Conservation (phyloP, 441 rosid genomes). For the Manihot esculenta region DNA sequence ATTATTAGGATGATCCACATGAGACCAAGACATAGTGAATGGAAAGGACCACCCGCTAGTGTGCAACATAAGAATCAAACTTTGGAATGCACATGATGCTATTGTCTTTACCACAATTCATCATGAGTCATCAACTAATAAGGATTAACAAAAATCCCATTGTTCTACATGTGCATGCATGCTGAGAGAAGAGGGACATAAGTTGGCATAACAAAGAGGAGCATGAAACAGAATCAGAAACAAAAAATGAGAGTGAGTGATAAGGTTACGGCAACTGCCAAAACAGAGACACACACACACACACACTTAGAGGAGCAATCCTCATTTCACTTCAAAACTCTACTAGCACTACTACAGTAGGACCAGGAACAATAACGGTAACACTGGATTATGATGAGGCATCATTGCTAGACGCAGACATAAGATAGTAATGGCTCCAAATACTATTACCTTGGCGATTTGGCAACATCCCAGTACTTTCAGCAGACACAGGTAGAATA, state of each 20-base stretch:
- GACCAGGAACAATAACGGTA: not conserved
- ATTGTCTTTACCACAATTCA: not conserved
- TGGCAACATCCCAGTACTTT: conserved; percentile 70
- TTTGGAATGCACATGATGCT: too few species aligned
- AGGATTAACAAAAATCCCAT: not conserved
- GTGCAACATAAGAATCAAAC: not conserved
- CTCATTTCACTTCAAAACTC: not conserved
- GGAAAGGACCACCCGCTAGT: not conserved
- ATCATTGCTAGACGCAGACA: not conserved
- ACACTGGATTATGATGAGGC: not conserved
- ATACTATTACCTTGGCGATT: conserved; percentile 43
- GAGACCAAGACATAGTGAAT: not conserved
- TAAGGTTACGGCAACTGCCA: not conserved
- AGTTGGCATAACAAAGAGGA: not conserved
- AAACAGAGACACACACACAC: not conserved
- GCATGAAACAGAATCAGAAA: not conserved
- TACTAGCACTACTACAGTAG: not conserved
- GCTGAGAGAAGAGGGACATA: not conserved
- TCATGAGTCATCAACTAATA: not conserved
- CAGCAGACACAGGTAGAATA: conserved; percentile 80
- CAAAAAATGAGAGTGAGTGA: not conserved
- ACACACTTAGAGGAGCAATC: not conserved
- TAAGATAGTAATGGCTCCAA: conserved; percentile 4
- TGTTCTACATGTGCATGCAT: not conserved
- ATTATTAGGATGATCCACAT: not conserved